Conservation (phyloP, 345 rosid species). For the Jatropha curcas region DNA sequence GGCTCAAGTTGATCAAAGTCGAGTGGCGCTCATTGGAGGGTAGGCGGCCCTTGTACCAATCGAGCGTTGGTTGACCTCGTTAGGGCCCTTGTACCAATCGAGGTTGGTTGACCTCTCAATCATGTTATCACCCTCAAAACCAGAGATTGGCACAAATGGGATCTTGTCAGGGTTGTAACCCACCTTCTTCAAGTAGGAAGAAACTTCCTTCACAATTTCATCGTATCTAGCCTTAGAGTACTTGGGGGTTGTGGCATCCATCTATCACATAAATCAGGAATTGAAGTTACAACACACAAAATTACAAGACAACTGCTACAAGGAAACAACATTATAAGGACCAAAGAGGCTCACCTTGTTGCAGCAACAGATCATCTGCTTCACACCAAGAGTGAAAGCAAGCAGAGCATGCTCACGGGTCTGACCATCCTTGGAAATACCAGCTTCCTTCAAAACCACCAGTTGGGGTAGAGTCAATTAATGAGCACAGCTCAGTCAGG, state of each 20-base stretch:
- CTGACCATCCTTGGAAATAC: constrained; percentile 87
- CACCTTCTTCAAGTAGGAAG: constrained; percentile 77
- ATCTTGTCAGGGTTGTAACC: constrained; percentile 78
- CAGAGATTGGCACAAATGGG: constrained; percentile 77
- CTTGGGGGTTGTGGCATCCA: constrained; percentile 88
- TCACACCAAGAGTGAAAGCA: constrained; percentile 72
- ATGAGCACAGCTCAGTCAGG: constrained; percentile 77
- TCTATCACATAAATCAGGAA: background rate
- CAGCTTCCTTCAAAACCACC: constrained; percentile 88
- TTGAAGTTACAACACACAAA: background rate
- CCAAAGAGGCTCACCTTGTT: constrained; percentile 45
- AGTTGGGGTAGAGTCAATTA: constrained; percentile 77
- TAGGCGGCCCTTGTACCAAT: constrained; percentile 85
- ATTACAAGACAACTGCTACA: background rate
- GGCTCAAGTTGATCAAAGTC: no score
- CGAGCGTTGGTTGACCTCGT: constrained; percentile 72
- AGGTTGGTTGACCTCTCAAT: constrained; percentile 75
- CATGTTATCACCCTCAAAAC: constrained; percentile 91
- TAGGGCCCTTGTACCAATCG: constrained; percentile 83
- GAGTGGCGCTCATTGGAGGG: constrained; percentile 65
- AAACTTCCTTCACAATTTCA: constrained; percentile 73
- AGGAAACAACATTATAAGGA: no score
- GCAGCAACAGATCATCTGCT: constrained; percentile 78
- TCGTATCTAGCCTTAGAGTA: constrained; percentile 77
- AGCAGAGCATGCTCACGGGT: constrained; percentile 73